Percentiles rank a stretch among this genome's conserved stretches.
Evolutionary conservation across 306 rosid species (phyloP).

Genomic region (Casuarina glauca): DNA sequence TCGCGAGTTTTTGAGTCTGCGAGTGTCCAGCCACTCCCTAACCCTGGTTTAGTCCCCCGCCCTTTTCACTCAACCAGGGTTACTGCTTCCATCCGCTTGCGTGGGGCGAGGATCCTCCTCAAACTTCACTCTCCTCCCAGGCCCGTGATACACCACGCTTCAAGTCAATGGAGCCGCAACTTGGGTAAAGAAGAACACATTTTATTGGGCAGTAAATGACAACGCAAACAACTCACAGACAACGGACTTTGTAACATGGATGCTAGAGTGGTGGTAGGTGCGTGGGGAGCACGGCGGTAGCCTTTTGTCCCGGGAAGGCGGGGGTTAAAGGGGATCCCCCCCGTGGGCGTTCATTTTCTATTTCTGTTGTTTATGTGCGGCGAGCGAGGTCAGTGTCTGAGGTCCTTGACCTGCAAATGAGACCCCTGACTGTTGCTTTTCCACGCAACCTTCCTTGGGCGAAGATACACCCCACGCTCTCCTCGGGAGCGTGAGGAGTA

Average conservation of each 20-base stretch:
- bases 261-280: no score
- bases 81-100: neutral
- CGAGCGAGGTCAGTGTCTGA: neutral
- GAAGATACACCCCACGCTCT: neutral
- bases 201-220: neutral
- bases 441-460: neutral
- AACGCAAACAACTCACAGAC: no score
- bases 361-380: neutral
- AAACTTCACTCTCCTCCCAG: neutral
- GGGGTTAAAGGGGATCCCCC: no score
- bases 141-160: neutral
- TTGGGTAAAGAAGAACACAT: neutral
- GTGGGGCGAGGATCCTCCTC: neutral
- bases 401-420: neutral
- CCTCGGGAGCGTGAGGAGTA: neutral
- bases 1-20: neutral
- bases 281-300: no score
- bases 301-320: no score
- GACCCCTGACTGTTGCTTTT: neutral
- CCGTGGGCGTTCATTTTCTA: no score
- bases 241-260: no score
- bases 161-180: neutral
- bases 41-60: neutral
- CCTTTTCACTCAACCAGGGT: constrained; percentile 8
- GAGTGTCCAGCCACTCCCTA: neutral